These are phyloP conservation scores for Cardamine chenopodiifolia DNA, from an alignment of 345 rosid genomes.

Conservation along the genomic window DNA sequence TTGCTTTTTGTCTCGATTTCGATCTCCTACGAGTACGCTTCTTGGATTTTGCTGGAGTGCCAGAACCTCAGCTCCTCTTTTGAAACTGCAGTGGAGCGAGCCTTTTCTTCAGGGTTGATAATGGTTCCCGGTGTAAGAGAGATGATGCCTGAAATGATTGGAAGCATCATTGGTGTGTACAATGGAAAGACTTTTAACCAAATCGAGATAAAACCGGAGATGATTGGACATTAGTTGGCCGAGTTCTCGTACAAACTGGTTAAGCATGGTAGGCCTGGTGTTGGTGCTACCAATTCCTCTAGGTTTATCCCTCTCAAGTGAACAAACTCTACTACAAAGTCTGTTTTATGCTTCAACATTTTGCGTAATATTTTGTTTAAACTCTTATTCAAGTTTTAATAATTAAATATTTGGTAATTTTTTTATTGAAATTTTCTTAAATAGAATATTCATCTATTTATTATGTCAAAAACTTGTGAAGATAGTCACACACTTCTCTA, in stretches of 20 bases:
- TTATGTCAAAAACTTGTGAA: not conserved
- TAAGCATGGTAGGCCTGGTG: conserved; percentile 75
- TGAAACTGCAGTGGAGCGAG: too few relatives aligned
- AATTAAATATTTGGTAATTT: not conserved
- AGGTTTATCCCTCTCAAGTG: conserved; percentile 80
- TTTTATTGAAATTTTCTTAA: not conserved
- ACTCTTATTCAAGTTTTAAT: not conserved
- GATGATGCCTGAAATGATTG: conserved; percentile 54
- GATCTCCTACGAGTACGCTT: too few relatives aligned
- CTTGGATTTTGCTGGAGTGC: too few relatives aligned
- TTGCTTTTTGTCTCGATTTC: too few relatives aligned
- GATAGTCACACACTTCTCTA: conserved; percentile 41
- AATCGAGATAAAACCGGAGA: conserved; percentile 27
- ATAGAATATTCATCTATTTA: not conserved
- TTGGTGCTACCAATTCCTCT: conserved; percentile 79
- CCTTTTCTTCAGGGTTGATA: too few relatives aligned
- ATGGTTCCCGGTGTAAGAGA: too few relatives aligned
- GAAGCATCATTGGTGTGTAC: conserved; percentile 31
- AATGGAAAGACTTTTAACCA: conserved; percentile 34
- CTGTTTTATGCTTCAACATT: not conserved
- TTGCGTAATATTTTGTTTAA: not conserved
- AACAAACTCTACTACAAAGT: conserved; percentile 1
- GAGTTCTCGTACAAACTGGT: conserved; percentile 65
- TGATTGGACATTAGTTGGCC: conserved; percentile 40
- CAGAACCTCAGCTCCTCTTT: too few relatives aligned